phyloP scores from a whole-genome alignment of 352 stramenopile species.

The Phytopythium ostracodes region DNA sequence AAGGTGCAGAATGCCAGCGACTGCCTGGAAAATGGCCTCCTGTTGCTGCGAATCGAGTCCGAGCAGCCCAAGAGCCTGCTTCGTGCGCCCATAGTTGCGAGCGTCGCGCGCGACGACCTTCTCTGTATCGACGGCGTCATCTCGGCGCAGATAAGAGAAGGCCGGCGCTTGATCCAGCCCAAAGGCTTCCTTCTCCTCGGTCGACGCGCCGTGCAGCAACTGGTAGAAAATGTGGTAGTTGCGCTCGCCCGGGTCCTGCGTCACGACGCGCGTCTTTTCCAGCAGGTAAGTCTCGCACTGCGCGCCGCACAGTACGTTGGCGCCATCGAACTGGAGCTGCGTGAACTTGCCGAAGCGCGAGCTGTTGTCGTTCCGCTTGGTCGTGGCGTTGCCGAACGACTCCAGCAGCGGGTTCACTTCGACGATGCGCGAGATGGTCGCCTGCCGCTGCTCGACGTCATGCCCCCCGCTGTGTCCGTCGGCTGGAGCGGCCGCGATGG shows the following conservation, averaged over 20 bases:
- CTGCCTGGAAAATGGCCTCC: constrained; percentile 52
- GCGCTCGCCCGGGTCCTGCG: constrained; percentile 86
- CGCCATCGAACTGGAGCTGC: constrained; percentile 90
- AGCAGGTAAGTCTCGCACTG: constrained; percentile 95
- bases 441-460: constrained; percentile 43
- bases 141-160: constrained; percentile 50
- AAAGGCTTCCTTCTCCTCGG: constrained; percentile 33
- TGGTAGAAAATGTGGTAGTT: constrained; percentile 98
- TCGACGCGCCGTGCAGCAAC: constrained; percentile 51
- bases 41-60: constrained; percentile 52
- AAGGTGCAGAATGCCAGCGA: constrained; percentile 79
- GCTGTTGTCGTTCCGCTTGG: constrained; percentile 96
- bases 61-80: constrained; percentile 51
- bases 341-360: constrained; percentile 97
- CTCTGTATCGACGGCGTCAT: constrained; percentile 17
- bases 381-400: constrained; percentile 98
- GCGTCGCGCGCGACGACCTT: constrained; percentile 20
- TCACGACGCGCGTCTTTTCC: constrained; percentile 94
- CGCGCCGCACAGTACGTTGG: constrained; percentile 75
- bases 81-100: constrained; percentile 62
- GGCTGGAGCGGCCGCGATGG: constrained; percentile 37
- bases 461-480: constrained; percentile 9
- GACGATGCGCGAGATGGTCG: constrained; percentile 90
- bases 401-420: constrained; percentile 97
- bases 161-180: constrained; percentile 27